These are phyloP conservation scores for Epichloe glyceriae DNA, from an alignment of 2,329 filamentous ascomycete species.

Conservation along the genomic window DNA sequence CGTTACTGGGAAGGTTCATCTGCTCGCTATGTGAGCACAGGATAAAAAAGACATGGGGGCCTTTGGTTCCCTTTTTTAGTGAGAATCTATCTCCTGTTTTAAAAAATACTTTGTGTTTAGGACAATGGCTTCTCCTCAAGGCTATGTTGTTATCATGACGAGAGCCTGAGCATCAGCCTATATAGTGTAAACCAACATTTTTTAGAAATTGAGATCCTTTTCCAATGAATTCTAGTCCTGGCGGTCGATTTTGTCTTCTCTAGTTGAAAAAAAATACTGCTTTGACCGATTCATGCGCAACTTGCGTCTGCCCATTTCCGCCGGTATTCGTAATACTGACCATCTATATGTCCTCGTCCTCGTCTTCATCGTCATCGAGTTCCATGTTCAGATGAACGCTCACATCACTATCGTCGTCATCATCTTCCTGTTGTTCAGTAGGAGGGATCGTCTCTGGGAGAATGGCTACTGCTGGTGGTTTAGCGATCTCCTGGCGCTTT, in stretches of 20 bases:
- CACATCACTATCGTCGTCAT: constrained; percentile 34
- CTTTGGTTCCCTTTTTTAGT: too few relatives aligned
- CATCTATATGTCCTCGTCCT: constrained; percentile 19
- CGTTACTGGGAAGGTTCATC: not conserved
- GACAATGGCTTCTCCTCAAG: not conserved
- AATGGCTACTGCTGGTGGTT: constrained; percentile 5
- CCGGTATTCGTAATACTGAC: not conserved
- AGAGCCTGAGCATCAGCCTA: not conserved
- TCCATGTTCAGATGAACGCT: constrained; percentile 49
- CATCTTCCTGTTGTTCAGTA: constrained; percentile 19
- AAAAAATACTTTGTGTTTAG: too few relatives aligned
- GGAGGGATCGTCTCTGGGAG: constrained; percentile 10
- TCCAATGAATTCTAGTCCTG: not conserved
- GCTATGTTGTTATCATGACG: not conserved
- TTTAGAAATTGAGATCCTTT: not conserved
- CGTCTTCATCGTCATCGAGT: constrained; percentile 38
- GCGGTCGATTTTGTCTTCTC: too few relatives aligned
- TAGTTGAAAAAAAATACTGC: too few relatives aligned
- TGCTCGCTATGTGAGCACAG: too few relatives aligned
- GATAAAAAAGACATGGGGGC: too few relatives aligned
- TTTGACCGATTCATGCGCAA: not conserved
- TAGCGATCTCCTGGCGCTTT: constrained; percentile 29
- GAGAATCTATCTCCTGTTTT: too few relatives aligned
- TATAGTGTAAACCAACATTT: not conserved
- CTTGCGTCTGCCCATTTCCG: not conserved